These are phyloP conservation scores for Pueraria montana DNA, from an alignment of 306 rosid genomes.

Conservation along the genomic window DNA sequence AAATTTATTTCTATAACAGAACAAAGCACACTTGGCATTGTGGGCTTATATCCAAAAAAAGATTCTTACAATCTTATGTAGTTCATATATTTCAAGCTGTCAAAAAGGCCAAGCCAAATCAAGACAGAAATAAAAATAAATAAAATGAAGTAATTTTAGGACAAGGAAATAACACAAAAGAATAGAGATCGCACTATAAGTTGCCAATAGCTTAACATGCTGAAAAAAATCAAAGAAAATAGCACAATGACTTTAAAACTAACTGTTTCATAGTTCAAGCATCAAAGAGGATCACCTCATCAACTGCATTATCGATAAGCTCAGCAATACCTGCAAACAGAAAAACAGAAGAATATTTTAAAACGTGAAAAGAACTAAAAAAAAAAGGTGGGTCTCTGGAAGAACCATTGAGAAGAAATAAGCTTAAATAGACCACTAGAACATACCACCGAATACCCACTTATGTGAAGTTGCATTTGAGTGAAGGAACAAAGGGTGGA, in stretches of 20 bases:
- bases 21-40: not conserved
- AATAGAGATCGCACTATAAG: not conserved
- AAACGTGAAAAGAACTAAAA: conserved; percentile 11
- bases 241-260: not conserved
- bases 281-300: conserved; percentile 68
- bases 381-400: not conserved
- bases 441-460: conserved; percentile 90
- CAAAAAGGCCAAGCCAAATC: not conserved
- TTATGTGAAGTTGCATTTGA: conserved; percentile 91
- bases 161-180: not conserved
- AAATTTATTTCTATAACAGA: conserved; percentile 5
- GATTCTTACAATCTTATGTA: not conserved
- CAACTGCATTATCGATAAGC: conserved; percentile 85
- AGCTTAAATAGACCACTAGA: conserved; percentile 14
- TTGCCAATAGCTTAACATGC: conserved; percentile 7
- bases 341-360: conserved; percentile 22
- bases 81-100: conserved; percentile 35
- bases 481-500: conserved; percentile 87
- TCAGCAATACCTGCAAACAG: conserved; percentile 78
- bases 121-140: not conserved
- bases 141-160: not conserved
- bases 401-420: conserved; percentile 9
- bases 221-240: not conserved
- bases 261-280: conserved; percentile 5
- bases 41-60: conserved; percentile 3